Percentiles rank a stretch among this genome's conserved stretches.
Evolutionary conservation across 2,329 filamentous ascomycete genomes (phyloP).

Genomic region (Myriangium duriaei): DNA sequence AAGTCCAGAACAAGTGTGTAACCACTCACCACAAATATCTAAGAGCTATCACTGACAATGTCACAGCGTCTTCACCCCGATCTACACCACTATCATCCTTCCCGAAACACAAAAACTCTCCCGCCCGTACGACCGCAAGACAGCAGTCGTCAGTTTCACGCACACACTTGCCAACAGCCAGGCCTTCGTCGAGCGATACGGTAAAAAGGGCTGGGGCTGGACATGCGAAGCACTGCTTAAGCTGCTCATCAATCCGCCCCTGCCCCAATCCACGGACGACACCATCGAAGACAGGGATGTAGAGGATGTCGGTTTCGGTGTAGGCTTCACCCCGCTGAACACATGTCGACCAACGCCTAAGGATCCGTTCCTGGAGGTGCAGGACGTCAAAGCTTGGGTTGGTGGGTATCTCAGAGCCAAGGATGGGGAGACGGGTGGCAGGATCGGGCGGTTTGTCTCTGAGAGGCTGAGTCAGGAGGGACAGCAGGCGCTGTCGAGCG

Average conservation of each 20-base stretch:
- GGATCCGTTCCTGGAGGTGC: conserved; percentile 79
- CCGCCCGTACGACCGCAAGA: conserved; percentile 80
- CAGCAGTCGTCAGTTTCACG: conserved; percentile 82
- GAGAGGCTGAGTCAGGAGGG: conserved; percentile 46
- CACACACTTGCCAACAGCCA: conserved; percentile 81
- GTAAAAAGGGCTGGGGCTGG: conserved; percentile 75
- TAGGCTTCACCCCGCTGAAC: conserved; percentile 87
- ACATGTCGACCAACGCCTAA: conserved; percentile 64
- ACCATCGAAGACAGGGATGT: conserved; percentile 78
- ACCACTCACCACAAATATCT: conserved; percentile 15
- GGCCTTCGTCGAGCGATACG: conserved; percentile 60
- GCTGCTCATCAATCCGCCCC: conserved; percentile 76
- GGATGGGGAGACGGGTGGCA: conserved; percentile 59
- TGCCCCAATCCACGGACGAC: conserved; percentile 49
- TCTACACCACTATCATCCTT: conserved; percentile 80
- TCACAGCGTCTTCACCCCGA: conserved; percentile 58
- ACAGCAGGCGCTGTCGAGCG: conserved; percentile 27
- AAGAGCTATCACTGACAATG: conserved; percentile 29
- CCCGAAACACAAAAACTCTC: conserved; percentile 80
- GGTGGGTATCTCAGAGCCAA: conserved; percentile 64
- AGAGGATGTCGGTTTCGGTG: conserved; percentile 87
- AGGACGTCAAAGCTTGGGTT: conserved; percentile 74
- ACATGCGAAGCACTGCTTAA: conserved; percentile 84
- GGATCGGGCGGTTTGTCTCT: conserved; percentile 57
- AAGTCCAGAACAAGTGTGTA: conserved; percentile 55